Evolutionary conservation across 176 grass and related monocot species (phyloP), one percentile per base, ranked within the genome.

Genomic region (Calamus simplicifolius): DNA sequence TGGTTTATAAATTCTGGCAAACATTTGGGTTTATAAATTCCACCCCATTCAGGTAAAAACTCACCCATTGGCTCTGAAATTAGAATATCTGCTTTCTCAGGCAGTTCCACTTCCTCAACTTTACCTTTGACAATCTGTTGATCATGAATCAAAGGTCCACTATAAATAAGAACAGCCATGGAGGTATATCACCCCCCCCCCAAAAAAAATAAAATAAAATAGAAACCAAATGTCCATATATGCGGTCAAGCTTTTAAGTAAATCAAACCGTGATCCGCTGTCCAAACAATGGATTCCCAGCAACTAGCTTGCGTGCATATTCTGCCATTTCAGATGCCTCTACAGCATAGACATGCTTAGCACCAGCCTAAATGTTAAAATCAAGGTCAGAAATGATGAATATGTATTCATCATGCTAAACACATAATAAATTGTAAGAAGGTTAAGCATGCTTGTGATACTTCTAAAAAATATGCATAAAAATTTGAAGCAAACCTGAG

Each of bases 291-390:
- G 94, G 81, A 57, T 99, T 99, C 59, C 94, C 94, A 62, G 81
- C 80, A 53, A 99, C 73, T 62, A 99, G 79, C 10, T 73, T 84
- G 5, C 82, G 94, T 17, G 94, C 94, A 81, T 93, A 81, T 59
- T 99, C 94, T 56, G 82, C 79, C 94, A 99, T 99, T 75, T 99
- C 94, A 64, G 94, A 99, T 58, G 94, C 94, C 76, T 99, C 94
- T 21, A 99, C 79, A 18, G 94, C 94, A 71, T 89, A 99, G 25
- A 99, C 94, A 83, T 99, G 94, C 72, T 80, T 99, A n/a, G 94
- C 94, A 53, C 94, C 94, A 79, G 94, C 94, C 94, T 99, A 52
- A 69, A 29, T 66, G 67, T 76, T 72, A 73, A 60, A 58, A 71
- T 28, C 0, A 25, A 57, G 35, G 35, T 43, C 35, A 43, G 35